Evolutionary conservation across 2,329 filamentous ascomycete species (phyloP), one percentile per base, ranked within the genome.

Genomic region (Talaromyces sp.): DNA sequence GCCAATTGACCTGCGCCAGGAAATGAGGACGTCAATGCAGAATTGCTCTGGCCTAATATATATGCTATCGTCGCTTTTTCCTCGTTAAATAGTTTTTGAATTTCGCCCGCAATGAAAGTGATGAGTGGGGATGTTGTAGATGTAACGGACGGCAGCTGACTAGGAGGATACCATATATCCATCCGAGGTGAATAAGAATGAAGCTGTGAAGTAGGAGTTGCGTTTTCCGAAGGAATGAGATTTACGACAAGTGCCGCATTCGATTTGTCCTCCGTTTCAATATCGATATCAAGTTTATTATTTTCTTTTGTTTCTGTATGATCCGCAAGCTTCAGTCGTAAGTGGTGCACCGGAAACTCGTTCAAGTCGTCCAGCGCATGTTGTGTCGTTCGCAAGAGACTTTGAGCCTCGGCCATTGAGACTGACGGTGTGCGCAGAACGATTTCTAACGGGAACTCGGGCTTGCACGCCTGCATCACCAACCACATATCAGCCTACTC

Each of bases 51-150:
- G 1, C 86, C 89, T 17, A 92, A 82, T 22, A 93, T 84, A 73
- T 91, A 88, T 13, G 90, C 89, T 68, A 98, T 89, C 68, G 92
- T 91, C 25, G 92, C 88, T 71, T 94, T 93, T 76, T 99, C 95
- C 77, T 98, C 93, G 4, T 87, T 85, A 73, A 97, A 98, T 0
- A 93, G 85, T 0, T 85, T 84, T 63, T 91, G 88, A 15, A 99
- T 82, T 71, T 94, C 88, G 54, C 86, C 85, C 2, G 93, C 92
- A 54, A 98, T 87, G 69, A 90, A 96, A 0, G 86, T 87, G 0
- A 91, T 91, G 1, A 96, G 83, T 3, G 86, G 80, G 0, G 91
- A 91, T n/a, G 89, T 89, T 1, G 89, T 88, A 0, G 90, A 88
- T 0, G 86, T 89, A 7, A 84, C 82, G 1, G 88, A 85, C 0